Percentiles rank a stretch among this genome's conserved stretches.
phyloP scores from a whole-genome alignment of 345 rosid species.

The Aethionema arabicum region DNA sequence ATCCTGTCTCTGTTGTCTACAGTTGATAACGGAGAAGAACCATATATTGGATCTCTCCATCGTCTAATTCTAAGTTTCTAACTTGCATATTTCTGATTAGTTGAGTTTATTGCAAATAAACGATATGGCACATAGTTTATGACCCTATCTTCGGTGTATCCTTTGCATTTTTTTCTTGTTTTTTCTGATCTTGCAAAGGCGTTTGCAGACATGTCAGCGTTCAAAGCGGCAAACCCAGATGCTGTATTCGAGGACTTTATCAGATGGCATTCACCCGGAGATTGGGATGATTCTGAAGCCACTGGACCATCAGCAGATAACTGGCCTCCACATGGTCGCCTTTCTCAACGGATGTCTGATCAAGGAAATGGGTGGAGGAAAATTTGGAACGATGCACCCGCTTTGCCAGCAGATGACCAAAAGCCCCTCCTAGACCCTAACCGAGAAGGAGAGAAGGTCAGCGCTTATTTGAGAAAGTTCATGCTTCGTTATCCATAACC shows the following conservation, averaged over 20 bases:
- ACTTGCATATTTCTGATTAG: neutral
- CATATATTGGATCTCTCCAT: slow-evolving; percentile 6
- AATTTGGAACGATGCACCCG: slow-evolving; percentile 84
- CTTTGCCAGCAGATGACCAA: slow-evolving; percentile 77
- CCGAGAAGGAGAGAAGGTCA: slow-evolving; percentile 94
- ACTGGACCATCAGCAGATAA: slow-evolving; percentile 46
- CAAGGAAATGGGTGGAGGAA: slow-evolving; percentile 85
- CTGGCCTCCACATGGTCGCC: slow-evolving; percentile 93
- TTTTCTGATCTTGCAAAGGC: slow-evolving; percentile 22
- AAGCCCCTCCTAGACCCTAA: slow-evolving; percentile 83
- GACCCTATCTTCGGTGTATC: slow-evolving; percentile 5
- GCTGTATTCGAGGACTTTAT: slow-evolving; percentile 95
- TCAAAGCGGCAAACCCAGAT: slow-evolving; percentile 97
- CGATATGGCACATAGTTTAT: slow-evolving; percentile 1
- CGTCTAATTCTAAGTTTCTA: neutral
- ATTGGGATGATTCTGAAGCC: slow-evolving; percentile 64
- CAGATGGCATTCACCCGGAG: slow-evolving; percentile 99
- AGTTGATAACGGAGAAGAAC: slow-evolving; percentile 11
- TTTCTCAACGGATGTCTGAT: slow-evolving; percentile 91
- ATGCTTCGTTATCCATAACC: slow-evolving; percentile 7
- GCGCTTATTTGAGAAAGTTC: slow-evolving; percentile 3
- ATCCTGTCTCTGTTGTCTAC: slow-evolving; percentile 15
- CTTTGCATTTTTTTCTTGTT: slow-evolving; percentile 3
- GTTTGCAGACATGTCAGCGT: slow-evolving; percentile 88
- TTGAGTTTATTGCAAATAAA: slow-evolving; percentile 7